Percentiles rank a stretch among this genome's conserved stretches.
Evolutionary conservation across 306 rosid species (phyloP).

Genomic region (Rubus parviflorus): DNA sequence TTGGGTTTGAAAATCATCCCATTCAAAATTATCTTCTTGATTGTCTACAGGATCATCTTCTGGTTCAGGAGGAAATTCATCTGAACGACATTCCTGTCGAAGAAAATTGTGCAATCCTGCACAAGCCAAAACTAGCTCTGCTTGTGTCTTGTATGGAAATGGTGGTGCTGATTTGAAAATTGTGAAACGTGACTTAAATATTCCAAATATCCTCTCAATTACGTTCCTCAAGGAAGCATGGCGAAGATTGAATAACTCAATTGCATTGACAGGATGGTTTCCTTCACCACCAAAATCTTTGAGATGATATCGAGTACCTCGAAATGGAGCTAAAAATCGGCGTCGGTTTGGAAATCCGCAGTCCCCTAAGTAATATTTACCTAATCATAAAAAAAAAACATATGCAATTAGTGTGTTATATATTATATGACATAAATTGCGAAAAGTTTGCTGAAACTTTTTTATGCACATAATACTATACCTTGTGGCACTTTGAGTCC

Average conservation of each 20-base stretch:
- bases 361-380: neutral
- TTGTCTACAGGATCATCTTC: neutral
- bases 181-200: neutral
- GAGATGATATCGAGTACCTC: neutral
- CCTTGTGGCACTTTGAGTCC: neutral
- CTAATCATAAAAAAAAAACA: neutral
- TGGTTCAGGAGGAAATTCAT: neutral
- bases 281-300: neutral
- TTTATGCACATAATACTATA: neutral
- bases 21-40: neutral
- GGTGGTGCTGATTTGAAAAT: slow-evolving; percentile 8
- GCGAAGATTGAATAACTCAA: neutral
- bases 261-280: neutral
- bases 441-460: neutral
- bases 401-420: neutral
- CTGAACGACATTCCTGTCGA: neutral
- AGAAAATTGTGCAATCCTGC: neutral
- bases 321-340: neutral
- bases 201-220: slow-evolving; percentile 2
- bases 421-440: neutral
- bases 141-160: neutral
- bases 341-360: neutral
- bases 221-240: neutral
- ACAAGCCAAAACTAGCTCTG: neutral
- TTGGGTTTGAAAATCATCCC: too few relatives aligned